Evolutionary conservation across 2,329 filamentous ascomycete genomes (phyloP).

Genomic region (Aureobasidium melanogenum): DNA sequence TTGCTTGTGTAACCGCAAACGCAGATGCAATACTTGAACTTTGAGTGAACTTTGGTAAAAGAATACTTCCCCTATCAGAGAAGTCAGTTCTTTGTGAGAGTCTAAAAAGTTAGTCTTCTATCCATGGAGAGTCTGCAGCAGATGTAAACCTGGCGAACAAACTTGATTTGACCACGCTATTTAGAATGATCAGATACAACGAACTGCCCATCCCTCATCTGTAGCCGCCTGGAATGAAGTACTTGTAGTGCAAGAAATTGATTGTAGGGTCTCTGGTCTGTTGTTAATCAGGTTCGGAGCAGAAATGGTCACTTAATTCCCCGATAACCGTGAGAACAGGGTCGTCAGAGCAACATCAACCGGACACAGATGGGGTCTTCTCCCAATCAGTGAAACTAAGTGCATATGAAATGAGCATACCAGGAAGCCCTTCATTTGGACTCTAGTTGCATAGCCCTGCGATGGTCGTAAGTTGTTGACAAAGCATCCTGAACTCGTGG

Average conservation of each 20-base stretch:
- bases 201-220: not conserved
- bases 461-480: not conserved
- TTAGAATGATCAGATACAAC: too few relatives aligned
- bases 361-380: not conserved
- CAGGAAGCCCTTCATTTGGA: not conserved
- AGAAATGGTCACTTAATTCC: not conserved
- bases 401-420: not conserved
- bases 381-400: not conserved
- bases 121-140: too few relatives aligned
- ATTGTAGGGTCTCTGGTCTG: not conserved
- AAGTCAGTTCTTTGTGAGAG: not conserved
- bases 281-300: not conserved
- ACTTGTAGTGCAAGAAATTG: too few relatives aligned
- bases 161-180: too few relatives aligned
- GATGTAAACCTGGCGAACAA: too few relatives aligned
- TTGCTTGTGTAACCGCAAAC: not conserved
- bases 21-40: not conserved
- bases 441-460: not conserved
- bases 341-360: not conserved
- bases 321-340: not conserved
- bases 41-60: not conserved
- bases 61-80: not conserved
- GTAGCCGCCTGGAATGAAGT: not conserved
- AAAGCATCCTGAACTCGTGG: not conserved
- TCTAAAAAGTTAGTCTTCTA: too few relatives aligned